phyloP scores from a whole-genome alignment of 2,329 filamentous ascomycete species.

The Fusarium sp. region DNA sequence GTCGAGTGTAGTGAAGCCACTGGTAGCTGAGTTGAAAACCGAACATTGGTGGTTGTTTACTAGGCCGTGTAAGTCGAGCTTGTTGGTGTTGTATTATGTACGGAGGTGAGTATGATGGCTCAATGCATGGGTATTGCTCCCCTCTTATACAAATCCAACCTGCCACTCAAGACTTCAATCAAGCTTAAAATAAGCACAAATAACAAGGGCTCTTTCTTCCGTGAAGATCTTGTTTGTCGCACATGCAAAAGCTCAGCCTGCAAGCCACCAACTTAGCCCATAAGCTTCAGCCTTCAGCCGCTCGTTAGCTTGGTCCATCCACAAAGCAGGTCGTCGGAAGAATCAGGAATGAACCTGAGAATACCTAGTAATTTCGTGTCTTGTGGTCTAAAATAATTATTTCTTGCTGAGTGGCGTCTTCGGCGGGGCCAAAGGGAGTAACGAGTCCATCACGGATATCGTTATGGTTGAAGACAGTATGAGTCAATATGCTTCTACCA shows the following conservation, averaged over 20 bases:
- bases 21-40: slow-evolving; percentile 42
- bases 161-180: neutral
- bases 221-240: slow-evolving; percentile 1
- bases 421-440: neutral
- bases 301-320: slow-evolving; percentile 6
- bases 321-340: neutral
- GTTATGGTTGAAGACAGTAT: neutral
- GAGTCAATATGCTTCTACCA: neutral
- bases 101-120: neutral
- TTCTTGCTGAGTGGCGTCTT: neutral
- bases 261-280: slow-evolving; percentile 22
- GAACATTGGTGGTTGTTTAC: slow-evolving; percentile 31
- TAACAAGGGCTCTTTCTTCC: neutral
- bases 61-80: neutral
- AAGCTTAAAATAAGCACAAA: neutral
- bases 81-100: neutral
- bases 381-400: neutral
- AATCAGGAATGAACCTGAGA: slow-evolving; percentile 4
- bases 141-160: slow-evolving; percentile 11
- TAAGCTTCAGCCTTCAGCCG: slow-evolving; percentile 23
- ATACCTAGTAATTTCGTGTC: neutral
- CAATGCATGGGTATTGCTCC: neutral
- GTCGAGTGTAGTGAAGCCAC: slow-evolving; percentile 41
- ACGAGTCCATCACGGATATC: neutral
- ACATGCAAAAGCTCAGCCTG: slow-evolving; percentile 15